Evolutionary conservation across 345 rosid genomes (phyloP), one percentile per base, ranked within the genome.

Genomic region (Salix exigua): DNA sequence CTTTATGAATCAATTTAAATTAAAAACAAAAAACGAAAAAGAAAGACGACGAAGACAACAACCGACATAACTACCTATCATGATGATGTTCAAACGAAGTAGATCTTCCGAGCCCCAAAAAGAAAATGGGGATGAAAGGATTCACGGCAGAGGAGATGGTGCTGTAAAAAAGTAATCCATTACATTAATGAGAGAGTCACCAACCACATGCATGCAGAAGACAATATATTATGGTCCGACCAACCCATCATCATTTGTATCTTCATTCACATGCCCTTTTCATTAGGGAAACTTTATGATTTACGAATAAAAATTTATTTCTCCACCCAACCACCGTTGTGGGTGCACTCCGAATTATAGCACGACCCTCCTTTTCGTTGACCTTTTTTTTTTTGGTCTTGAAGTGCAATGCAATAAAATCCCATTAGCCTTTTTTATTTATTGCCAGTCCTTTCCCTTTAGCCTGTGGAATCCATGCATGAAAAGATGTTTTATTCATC

Each of bases 11-110:
- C 28, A 16, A 58, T 11, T 9, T 58, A 4, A 58, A 10, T 58
- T 58, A 0, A n/a, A n/a, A n/a, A 10, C 0, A 0, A 51, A 19
- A 51, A n/a, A 10, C 0, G 1, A 51, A 19, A 51, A 25, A 10
- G 10, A 18, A n/a, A 58, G 28, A 10, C 2, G 1, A 50, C 80
- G 77, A 81, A 83, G 86, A 31, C 82, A 76, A 12, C 81, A 37
- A 83, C 85, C 77, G 66, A 44, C 73, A 71, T 82, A 83, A 78
- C 86, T 66, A 67, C 67, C 75, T 46, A 61, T 75, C 78, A 76
- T 74, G 14, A 76, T 74, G 14, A 70, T 70, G 33, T 67, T 66
- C 50, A 17, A 46, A 63, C n/a, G 73, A 46, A 33, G 46, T 55
- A 40, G 61, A 65, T 48, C 46, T 72, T 42, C 21, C 26, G 1